Conservation (phyloP, 2,329 filamentous ascomycete species). For the Albifimbria verrucaria region DNA sequence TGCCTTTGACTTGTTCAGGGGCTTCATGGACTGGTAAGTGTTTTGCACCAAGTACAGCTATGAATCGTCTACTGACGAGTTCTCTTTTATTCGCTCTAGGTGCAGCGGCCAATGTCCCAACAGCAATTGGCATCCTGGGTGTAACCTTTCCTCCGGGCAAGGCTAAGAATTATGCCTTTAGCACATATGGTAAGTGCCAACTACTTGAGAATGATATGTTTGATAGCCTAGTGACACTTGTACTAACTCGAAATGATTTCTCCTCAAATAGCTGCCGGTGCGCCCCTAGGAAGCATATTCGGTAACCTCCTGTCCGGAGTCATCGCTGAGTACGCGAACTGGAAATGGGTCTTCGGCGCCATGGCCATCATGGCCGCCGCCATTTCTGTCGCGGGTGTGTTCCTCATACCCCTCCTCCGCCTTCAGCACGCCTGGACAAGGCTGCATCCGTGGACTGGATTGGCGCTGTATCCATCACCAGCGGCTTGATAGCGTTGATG, state of each 20-base stretch:
- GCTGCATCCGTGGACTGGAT: constrained; percentile 59
- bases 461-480: constrained; percentile 60
- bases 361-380: constrained; percentile 57
- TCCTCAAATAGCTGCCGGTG: constrained; percentile 52
- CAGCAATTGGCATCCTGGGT: constrained; percentile 67
- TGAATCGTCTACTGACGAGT: too few species aligned
- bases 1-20: constrained; percentile 62
- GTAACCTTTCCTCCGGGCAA: constrained; percentile 65
- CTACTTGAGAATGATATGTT: not conserved
- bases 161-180: constrained; percentile 69
- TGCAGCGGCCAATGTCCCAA: constrained; percentile 67
- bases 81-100: constrained; percentile 34
- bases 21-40: constrained; percentile 58
- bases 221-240: not conserved
- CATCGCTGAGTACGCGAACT: constrained; percentile 58
- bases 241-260: not conserved
- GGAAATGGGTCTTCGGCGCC: constrained; percentile 67
- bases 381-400: constrained; percentile 53
- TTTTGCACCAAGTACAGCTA: too few species aligned
- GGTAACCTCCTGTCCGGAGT: constrained; percentile 64
- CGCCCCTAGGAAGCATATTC: constrained; percentile 61
- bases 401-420: constrained; percentile 54
- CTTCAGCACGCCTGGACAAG: constrained; percentile 16
- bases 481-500: constrained; percentile 58
- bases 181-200: constrained; percentile 47